Base-by-base conservation (phyloP, 2,329 filamentous ascomycete species). In the Beauveria brongniartii region DNA sequence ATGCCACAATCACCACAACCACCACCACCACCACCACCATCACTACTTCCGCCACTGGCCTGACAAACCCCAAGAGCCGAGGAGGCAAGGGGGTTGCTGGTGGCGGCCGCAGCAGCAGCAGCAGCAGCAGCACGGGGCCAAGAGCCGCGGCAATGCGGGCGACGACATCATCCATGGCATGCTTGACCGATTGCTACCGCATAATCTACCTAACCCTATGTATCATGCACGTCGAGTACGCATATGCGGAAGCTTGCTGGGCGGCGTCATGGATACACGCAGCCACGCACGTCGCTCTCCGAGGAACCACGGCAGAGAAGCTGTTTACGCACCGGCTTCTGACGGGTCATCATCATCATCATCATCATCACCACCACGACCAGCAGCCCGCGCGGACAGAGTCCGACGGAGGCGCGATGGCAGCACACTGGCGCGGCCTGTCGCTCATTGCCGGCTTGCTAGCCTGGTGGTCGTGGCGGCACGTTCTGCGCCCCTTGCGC, bases 201-300 rank as follows among this genome's bases (percentile, higher is more conserved):
- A 28, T 68, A 3, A n/a, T 64, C 2, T 68, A 68, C 37, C n/a
- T 72, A 0, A 51, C 68, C 0, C 69, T 71, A 64, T 12, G 65
- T 1, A 63, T 75, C 0, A 63, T 68, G 0, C 64, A 61, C 1
- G 50, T 68, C 2, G 75, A 76, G 63, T 69, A 68, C 47, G 51
- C 67, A 9, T 70, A 74, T 24, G 64, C 65, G 0, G 68, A 72
- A 41, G 55, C 66, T 3, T 68, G 67, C 51, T 67, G 71, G 57
- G 63, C 66, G 0, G 59, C 62, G 5, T 69, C 74, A 1, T 66
- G 71, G 41, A 9, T 69, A 7, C 61, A 70, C 12, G 70, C 70
- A 26, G 28, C 20, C 61, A 22, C 43, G 5, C 66, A 66, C 20
- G 63, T 59, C 34, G 66, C 61, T 51, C 59, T 73, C 14, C 30